Base-by-base conservation (phyloP, 2,329 filamentous ascomycete genomes). In the Mycosphaerella sp. region DNA sequence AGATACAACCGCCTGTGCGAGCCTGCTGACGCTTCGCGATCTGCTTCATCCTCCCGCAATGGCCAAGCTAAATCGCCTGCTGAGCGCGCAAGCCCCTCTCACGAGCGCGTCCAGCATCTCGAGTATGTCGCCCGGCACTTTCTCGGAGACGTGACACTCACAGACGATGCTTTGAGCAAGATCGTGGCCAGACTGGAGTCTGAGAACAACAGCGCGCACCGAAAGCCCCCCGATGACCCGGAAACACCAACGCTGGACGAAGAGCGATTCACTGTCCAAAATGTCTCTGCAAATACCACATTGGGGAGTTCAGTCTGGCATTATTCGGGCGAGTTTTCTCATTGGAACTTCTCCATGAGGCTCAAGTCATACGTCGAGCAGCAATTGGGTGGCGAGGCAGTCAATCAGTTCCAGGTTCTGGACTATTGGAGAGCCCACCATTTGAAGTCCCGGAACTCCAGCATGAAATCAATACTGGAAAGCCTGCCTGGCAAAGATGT, bases 321-420 rank as follows among this genome's bases (percentile, higher is more conserved):
- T 53, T 73, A 73, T 55, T 73, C 71, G 3, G 71, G 71, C 16
- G 71, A 73, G 53, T 73, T 73, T 46, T 72, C 69, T 7, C 72
- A 73, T 45, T 60, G 72, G 49, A 73, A 71, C 46, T 73, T 73
- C 48, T 72, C 70, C 2, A 68, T 69, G 65, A 69, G 71, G 44
- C 70, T 73, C 37, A 62, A 68, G 40, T 65, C 66, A 36, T 70
- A 73, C 37, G 71, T 73, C 10, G 70, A 72, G 17, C 47, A 56
- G 42, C 53, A 52, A 14, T 36, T 71, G 54, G 44, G 41, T n/a
- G 44, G 47, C 13, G 37, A 49, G 27, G 50, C 41, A 30, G 34
- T 42, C 2, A 36, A 42, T 13, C 48, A 50, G 27, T 44, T 44
- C 41, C 35, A 50, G 16, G 68, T 72, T 25, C 35, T 54, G 42